Conservation (phyloP, 208 protist species). For the Tritrichomonas musculus region DNA sequence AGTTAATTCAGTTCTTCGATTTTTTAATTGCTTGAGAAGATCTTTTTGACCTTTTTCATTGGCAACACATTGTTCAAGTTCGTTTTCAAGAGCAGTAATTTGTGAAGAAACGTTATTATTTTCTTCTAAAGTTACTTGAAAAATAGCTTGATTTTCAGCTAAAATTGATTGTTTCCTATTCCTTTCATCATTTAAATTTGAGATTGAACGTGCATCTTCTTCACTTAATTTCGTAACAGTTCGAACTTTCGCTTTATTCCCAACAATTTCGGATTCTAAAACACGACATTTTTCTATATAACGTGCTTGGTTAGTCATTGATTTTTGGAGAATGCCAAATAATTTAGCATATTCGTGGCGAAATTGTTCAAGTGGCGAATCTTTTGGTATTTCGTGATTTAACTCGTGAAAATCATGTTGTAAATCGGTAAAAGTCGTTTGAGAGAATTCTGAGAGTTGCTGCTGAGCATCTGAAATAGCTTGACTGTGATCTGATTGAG, state of each 20-base stretch:
- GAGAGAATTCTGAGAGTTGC: neutral
- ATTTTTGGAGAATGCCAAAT: conserved; percentile 9
- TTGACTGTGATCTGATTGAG: neutral
- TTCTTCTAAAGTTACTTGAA: neutral
- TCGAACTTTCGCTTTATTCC: conserved; percentile 19
- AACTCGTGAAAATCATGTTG: conserved; percentile 24
- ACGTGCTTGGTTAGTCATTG: conserved; percentile 8
- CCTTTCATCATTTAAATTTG: conserved; percentile 13
- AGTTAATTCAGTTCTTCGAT: neutral
- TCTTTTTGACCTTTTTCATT: neutral
- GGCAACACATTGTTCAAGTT: neutral
- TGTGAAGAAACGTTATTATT: neutral
- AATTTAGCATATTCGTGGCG: neutral
- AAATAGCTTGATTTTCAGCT: too few relatives aligned
- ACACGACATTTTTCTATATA: conserved; percentile 20
- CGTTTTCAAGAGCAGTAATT: neutral
- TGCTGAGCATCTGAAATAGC: neutral
- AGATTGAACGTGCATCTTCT: neutral
- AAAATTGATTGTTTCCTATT: neutral
- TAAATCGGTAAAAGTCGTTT: neutral
- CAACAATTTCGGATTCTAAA: conserved; percentile 16
- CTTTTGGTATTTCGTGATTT: conserved; percentile 33
- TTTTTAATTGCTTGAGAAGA: neutral
- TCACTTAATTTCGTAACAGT: conserved; percentile 17
- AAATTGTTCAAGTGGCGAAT: neutral